Percentiles rank a stretch among this genome's conserved stretches.
These are phyloP conservation scores for Aspergillus sp. DNA, from an alignment of 2,329 filamentous ascomycete species.

Conservation along the genomic window DNA sequence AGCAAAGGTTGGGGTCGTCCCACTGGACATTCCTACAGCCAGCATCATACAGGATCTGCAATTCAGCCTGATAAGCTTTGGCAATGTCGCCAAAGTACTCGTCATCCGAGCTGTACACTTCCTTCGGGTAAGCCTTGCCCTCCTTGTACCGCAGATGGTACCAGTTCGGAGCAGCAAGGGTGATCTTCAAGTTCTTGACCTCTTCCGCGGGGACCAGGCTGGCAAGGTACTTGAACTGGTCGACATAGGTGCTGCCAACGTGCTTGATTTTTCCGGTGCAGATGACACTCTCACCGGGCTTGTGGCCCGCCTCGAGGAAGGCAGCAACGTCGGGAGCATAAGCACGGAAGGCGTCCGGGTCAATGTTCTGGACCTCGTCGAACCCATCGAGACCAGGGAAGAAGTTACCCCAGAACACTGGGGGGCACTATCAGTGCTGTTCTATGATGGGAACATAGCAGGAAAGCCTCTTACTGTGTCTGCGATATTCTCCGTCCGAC, in stretches of 20 bases:
- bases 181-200: slow-evolving; percentile 59
- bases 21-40: slow-evolving; percentile 59
- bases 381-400: slow-evolving; percentile 48
- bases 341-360: slow-evolving; percentile 44
- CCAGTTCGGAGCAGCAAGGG: slow-evolving; percentile 58
- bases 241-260: slow-evolving; percentile 46
- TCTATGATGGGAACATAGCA: neutral
- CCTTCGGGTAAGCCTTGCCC: slow-evolving; percentile 47
- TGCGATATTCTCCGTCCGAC: slow-evolving; percentile 59
- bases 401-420: slow-evolving; percentile 50
- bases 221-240: slow-evolving; percentile 53
- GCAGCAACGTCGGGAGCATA: slow-evolving; percentile 55
- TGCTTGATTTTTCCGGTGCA: slow-evolving; percentile 51
- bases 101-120: slow-evolving; percentile 48
- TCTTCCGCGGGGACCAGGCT: slow-evolving; percentile 49
- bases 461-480: slow-evolving; percentile 28
- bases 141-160: slow-evolving; percentile 56
- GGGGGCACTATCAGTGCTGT: neutral
- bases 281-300: slow-evolving; percentile 48
- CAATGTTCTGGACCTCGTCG: slow-evolving; percentile 41
- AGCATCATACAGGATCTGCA: slow-evolving; percentile 52
- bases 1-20: slow-evolving; percentile 58
- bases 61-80: slow-evolving; percentile 55
- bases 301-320: slow-evolving; percentile 50
- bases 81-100: slow-evolving; percentile 59